Conservation (phyloP, 768 basidiomycete genomes). For the Cystobasidium tubakii region DNA sequence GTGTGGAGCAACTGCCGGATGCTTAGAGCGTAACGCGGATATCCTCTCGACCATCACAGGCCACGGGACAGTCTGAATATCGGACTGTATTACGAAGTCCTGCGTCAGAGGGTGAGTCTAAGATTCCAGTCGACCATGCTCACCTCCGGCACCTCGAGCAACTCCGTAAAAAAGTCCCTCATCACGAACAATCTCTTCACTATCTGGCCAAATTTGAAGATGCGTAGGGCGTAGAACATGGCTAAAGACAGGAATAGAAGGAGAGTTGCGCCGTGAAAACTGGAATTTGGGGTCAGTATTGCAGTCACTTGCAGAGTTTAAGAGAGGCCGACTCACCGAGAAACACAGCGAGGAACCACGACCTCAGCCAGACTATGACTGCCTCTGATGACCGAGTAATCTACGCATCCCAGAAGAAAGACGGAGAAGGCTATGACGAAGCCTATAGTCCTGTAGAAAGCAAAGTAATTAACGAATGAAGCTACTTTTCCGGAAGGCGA, state of each 20-base stretch:
- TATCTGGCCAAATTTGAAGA: conserved; percentile 68
- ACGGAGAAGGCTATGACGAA: conserved; percentile 99
- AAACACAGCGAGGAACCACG: conserved; percentile 73
- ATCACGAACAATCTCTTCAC: conserved; percentile 78
- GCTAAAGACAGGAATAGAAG: conserved; percentile 78
- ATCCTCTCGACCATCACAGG: conserved; percentile 87
- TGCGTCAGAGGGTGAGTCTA: no score
- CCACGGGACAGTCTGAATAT: conserved; percentile 98
- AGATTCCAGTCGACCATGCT: no score
- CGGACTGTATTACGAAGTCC: conserved; percentile 60
- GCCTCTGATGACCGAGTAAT: conserved; percentile 72
- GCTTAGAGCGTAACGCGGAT: conserved; percentile 79
- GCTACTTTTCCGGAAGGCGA: conserved; percentile 1
- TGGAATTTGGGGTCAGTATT: neutral
- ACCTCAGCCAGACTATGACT: conserved; percentile 71
- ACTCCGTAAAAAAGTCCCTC: conserved; percentile 91
- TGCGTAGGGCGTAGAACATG: conserved; percentile 84
- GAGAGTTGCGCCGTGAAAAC: conserved; percentile 53
- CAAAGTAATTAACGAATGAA: conserved; percentile 32
- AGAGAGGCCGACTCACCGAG: conserved; percentile 58
- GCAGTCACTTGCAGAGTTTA: neutral
- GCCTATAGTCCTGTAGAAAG: conserved; percentile 73
- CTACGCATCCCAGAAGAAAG: conserved; percentile 88
- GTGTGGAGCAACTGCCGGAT: conserved; percentile 78
- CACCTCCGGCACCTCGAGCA: conserved; percentile 91